A percentile compares a stretch with the other conserved stretches of the same genome.
phyloP scores from a whole-genome alignment of 768 basidiomycete genomes.

The Termitomyces bulborhizus region DNA sequence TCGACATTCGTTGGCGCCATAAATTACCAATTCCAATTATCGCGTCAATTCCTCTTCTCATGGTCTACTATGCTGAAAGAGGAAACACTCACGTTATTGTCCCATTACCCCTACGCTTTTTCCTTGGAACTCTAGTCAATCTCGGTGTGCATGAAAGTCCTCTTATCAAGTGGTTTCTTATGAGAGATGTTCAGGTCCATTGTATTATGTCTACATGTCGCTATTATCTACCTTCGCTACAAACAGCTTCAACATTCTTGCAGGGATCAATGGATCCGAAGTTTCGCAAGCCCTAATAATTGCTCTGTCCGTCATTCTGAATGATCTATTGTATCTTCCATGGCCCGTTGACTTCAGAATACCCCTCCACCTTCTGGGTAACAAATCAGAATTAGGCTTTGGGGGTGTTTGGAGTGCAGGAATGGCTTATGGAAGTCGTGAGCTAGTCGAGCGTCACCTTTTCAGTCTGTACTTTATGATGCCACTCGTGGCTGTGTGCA shows the following conservation, averaged over 20 bases:
- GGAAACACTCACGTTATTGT: constrained; percentile 94
- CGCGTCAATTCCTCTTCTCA: constrained; percentile 87
- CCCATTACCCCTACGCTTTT: constrained; percentile 68
- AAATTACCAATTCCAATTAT: constrained; percentile 97
- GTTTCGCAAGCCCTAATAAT: constrained; percentile 92
- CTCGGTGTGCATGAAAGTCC: constrained; percentile 52
- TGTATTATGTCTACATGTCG: constrained; percentile 97
- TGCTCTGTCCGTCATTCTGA: constrained; percentile 81
- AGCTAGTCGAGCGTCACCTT: constrained; percentile 89
- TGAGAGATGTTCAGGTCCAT: constrained; percentile 52
- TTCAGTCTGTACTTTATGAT: constrained; percentile 97
- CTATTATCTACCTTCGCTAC: constrained; percentile 94
- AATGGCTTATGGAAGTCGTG: constrained; percentile 78
- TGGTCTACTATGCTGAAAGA: constrained; percentile 94
- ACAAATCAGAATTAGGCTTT: constrained; percentile 59
- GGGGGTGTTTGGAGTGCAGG: constrained; percentile 81
- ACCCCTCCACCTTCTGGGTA: constrained; percentile 65
- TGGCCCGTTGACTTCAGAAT: constrained; percentile 73
- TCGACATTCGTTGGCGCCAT: constrained; percentile 98
- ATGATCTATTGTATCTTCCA: constrained; percentile 92
- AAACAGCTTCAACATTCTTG: constrained; percentile 98
- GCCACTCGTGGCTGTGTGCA: constrained; percentile 85
- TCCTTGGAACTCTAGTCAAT: constrained; percentile 78
- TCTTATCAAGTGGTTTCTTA: neutral
- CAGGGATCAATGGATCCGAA: constrained; percentile 96